Evolutionary conservation across 2,329 filamentous ascomycete genomes (phyloP).

Genomic region (Diaporthe citriasiana): DNA sequence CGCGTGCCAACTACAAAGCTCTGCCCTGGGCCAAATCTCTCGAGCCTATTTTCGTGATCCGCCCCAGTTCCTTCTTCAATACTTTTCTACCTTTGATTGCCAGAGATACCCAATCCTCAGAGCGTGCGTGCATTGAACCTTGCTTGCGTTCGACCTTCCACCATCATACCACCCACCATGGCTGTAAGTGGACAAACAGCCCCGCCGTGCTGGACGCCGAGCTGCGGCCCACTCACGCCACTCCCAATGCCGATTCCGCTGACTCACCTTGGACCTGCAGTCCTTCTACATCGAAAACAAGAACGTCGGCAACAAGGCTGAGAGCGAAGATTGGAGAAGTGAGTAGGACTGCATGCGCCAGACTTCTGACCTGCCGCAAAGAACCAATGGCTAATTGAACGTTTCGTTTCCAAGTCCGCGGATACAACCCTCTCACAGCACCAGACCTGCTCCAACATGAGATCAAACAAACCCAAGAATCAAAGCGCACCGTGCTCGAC

Average conservation of each 20-base stretch:
- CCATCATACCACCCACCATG: constrained; percentile 46
- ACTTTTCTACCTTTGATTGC: not conserved
- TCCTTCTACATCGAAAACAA: constrained; percentile 83
- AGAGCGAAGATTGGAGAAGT: constrained; percentile 89
- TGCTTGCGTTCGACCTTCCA: constrained; percentile 18
- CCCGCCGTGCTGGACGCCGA: constrained; percentile 13
- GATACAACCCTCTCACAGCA: constrained; percentile 93
- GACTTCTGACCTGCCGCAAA: constrained; percentile 16
- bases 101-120: constrained; percentile 19
- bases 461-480: constrained; percentile 74
- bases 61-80: not conserved
- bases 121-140: constrained; percentile 26
- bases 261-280: constrained; percentile 54
- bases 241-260: constrained; percentile 20
- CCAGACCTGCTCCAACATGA: constrained; percentile 97
- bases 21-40: constrained; percentile 9
- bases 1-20: constrained; percentile 17
- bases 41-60: not conserved
- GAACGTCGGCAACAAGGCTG: constrained; percentile 80
- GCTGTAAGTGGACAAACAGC: constrained; percentile 50
- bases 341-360: constrained; percentile 52
- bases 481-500: constrained; percentile 71
- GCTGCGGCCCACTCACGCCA: constrained; percentile 24
- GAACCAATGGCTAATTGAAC: constrained; percentile 46
- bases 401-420: constrained; percentile 70